Percentiles rank a stretch among this genome's conserved stretches.
These are phyloP conservation scores for Aureoboletus auriporus DNA, from an alignment of 768 basidiomycete genomes.

Conservation along the genomic window DNA sequence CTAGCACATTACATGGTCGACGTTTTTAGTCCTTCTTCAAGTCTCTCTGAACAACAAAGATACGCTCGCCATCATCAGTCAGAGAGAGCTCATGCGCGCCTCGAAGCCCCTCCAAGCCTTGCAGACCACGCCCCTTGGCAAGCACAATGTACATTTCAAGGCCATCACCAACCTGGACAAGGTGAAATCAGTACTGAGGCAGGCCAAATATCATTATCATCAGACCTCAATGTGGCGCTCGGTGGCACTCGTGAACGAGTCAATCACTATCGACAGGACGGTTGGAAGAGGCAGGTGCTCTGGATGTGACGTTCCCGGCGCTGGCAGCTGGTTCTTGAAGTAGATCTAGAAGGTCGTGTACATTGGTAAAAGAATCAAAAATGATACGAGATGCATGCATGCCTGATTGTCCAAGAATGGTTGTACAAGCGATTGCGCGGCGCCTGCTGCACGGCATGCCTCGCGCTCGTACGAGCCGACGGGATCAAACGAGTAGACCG, in stretches of 20 bases:
- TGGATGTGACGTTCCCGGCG: conserved; percentile 70
- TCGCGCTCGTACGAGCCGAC: conserved; percentile 98
- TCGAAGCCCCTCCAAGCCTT: conserved; percentile 51
- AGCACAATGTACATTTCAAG: conserved; percentile 89
- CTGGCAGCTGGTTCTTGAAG: conserved; percentile 91
- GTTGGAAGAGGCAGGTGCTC: conserved; percentile 74
- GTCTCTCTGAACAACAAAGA: conserved; percentile 73
- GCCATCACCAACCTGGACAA: conserved; percentile 82
- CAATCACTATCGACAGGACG: conserved; percentile 85
- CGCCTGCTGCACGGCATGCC: conserved; percentile 92
- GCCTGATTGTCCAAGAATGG: conserved; percentile 99
- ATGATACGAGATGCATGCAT: conserved; percentile 30
- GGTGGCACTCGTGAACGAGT: conserved; percentile 95
- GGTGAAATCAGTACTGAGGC: conserved; percentile 3
- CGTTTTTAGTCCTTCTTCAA: conserved; percentile 72
- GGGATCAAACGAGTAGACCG: conserved; percentile 99
- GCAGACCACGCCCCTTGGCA: conserved; percentile 58
- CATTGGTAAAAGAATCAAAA: conserved; percentile 43
- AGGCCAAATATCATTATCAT: conserved; percentile 6
- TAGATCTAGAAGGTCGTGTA: conserved; percentile 66
- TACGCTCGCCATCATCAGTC: conserved; percentile 62
- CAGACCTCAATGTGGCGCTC: conserved; percentile 96
- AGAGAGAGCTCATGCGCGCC: conserved; percentile 63
- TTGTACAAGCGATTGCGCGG: conserved; percentile 91
- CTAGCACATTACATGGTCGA: no score